Evolutionary conservation across 2,329 filamentous ascomycete species (phyloP), one percentile per base, ranked within the genome.

Genomic region (Epichloe gansuensis): DNA sequence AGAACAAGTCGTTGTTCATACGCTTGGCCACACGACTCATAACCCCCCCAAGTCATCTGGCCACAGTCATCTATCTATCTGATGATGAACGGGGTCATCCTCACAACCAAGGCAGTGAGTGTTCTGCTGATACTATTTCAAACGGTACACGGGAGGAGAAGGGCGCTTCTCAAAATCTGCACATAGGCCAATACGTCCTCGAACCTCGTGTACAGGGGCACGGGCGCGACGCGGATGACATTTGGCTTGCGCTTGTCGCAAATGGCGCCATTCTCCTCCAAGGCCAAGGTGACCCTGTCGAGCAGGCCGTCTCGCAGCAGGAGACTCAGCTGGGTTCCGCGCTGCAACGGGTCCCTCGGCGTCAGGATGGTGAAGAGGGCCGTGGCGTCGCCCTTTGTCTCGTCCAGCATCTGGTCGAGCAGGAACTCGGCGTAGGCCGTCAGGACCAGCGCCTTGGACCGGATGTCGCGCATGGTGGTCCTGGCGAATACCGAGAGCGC

Each of bases 191-290:
- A 75, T 6, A 90, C 82, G 60, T 95, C 90, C 54, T 75, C 74
- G 64, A 87, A 94, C 0, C 78, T 81, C 62, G 91, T 91, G 69
- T 95, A 95, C 58, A 95, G 66, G 8, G 90, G 89, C 43, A 86
- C 85, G 1, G 91, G 90, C 2, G 90, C 88, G 1, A 94, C 82
- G 2, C 90, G 75, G 49, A 95, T 83, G 15, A 95, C 90, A 63
- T 91, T 83, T 1, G 91, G 90, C 66, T 87, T 88, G 54, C 90
- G 75, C 75, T 93, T 86, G 64, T 95, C 90, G 39, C 87, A 82
- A 1, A 94, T 78, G 2, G 93, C 82, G 1, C 85, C 86, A 2
- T 79, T 76, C 12, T 79, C 75, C 59, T 87, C 80, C 31, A 95
- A 66, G 31, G 75, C 75, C 44, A 73, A 70, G 54, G 81, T 75